Base-by-base conservation (phyloP, 768 basidiomycete genomes). In the Lepiota subincarnata region DNA sequence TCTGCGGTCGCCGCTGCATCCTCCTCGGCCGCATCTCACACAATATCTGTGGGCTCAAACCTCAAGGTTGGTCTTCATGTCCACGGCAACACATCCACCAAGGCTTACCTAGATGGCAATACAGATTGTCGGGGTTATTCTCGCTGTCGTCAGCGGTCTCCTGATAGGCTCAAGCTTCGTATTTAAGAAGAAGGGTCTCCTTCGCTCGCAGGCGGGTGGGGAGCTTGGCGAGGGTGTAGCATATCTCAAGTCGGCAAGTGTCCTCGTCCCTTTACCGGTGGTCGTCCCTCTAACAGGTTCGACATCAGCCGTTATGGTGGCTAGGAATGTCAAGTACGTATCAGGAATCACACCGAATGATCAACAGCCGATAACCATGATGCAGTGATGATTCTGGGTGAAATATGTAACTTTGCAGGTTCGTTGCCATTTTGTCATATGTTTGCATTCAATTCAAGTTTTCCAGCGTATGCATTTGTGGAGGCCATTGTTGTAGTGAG, bases 111-210 rank as follows among this genome's bases (percentile, higher is more conserved):
- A 53, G 6, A 42, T 55, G 24, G 55, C 40, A 49, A 40, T 36
- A 42, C 18, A 88, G 86, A 60, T 89, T 64, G 83, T 90, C 59
- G 89, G 90, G 10, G 82, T 92, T 60, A 68, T 90, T 43, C 80
- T 92, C 55, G 89, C 91, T 45, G 66, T 93, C 47, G 61, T 66
- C 35, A 92, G 88, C 63, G 97, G 96, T 6, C 38, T 93, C 24
- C 82, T 99, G 56, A 99, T 98, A 56, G 97, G 96, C 4, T 80
- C 81, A 37, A 88, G 86, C 61, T 98, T 98, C 68, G 95, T 98
- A 2, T 87, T 99, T 75, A 99, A 99, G 83, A 99, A 99, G 81
- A 97, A 92, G 65, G 96, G 90, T 7, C 74, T 92, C 16, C 66
- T 92, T 49, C 78, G 83, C 68, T 83, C 86, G 66, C 89, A 90